A percentile compares a stretch with the other conserved stretches of the same genome.
Conservation (phyloP, 1,139 yeast species). For the Torulaspora globosa region DNA sequence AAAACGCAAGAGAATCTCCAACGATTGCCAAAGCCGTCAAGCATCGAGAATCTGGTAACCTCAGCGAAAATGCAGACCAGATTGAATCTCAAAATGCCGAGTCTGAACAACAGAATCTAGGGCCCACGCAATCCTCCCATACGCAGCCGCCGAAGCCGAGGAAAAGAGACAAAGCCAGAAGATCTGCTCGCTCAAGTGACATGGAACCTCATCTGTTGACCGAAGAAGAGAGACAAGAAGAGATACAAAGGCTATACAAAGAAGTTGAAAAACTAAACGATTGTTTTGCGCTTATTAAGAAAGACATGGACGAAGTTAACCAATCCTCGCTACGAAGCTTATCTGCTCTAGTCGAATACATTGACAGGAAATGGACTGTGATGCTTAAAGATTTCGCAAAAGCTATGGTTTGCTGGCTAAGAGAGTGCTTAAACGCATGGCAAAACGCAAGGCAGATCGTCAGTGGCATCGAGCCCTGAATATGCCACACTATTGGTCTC, state of each 20-base stretch:
- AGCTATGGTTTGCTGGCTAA: constrained; percentile 30
- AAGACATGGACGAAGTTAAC: constrained; percentile 38
- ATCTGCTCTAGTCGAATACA: constrained; percentile 23
- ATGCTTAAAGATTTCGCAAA: constrained; percentile 33
- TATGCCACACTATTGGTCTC: background rate
- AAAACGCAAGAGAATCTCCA: constrained; percentile 32
- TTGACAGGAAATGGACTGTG: constrained; percentile 30
- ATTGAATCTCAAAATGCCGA: background rate
- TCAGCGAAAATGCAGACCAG: constrained; percentile 21
- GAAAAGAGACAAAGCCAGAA: constrained; percentile 13
- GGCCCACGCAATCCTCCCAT: background rate
- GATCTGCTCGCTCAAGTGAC: constrained; percentile 17
- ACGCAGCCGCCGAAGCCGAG: background rate
- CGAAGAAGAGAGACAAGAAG: constrained; percentile 36
- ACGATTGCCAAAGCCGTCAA: constrained; percentile 35
- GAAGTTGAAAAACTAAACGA: constrained; percentile 40
- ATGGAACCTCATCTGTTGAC: constrained; percentile 34
- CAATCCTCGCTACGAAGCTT: constrained; percentile 31
- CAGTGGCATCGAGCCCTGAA: constrained; percentile 5
- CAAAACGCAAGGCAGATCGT: constrained; percentile 21
- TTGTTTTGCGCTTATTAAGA: constrained; percentile 37
- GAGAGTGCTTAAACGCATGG: constrained; percentile 39
- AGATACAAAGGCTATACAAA: constrained; percentile 30
- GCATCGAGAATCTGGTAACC: constrained; percentile 25
- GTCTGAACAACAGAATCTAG: background rate